Percentiles rank a stretch among this genome's conserved stretches.
Conservation (phyloP, 1,284 basidiomycete species). For the Moesziomyces aphidis region DNA sequence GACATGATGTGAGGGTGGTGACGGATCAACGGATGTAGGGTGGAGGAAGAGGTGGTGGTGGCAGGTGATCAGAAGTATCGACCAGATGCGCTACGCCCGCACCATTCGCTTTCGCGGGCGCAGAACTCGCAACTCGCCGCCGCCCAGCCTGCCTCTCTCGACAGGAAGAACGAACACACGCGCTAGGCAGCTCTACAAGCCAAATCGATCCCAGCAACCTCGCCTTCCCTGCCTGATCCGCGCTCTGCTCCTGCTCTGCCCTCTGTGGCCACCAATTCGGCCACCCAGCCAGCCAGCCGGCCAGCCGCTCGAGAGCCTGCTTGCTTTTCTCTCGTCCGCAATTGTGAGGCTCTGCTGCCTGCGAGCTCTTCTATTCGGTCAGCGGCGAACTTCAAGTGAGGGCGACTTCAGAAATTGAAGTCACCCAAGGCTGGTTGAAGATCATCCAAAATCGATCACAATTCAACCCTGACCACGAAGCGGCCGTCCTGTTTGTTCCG, state of each 20-base stretch:
- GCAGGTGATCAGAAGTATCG: constrained; percentile 2
- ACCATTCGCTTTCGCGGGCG: not conserved
- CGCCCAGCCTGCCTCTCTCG: no score
- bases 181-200: not conserved
- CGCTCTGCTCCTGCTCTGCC: not conserved
- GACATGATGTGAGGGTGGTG: constrained; percentile 35
- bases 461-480: not conserved
- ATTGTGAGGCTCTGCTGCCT: not conserved
- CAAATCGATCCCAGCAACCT: not conserved
- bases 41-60: constrained; percentile 9
- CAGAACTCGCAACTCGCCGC: not conserved
- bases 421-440: not conserved
- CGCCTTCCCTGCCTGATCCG: no score
- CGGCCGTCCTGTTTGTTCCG: constrained; percentile 30
- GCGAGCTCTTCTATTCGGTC: not conserved
- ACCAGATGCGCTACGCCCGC: no score
- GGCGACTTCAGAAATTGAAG: constrained; percentile 1
- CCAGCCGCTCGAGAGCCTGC: no score
- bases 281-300: no score
- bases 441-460: constrained; percentile 31
- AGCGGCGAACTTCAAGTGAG: not conserved
- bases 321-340: not conserved
- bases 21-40: constrained; percentile 7
- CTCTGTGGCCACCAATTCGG: no score
- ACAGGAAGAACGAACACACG: not conserved